Evolutionary conservation across 2,329 filamentous ascomycete genomes (phyloP).

Genomic region (Neonectria hederae): DNA sequence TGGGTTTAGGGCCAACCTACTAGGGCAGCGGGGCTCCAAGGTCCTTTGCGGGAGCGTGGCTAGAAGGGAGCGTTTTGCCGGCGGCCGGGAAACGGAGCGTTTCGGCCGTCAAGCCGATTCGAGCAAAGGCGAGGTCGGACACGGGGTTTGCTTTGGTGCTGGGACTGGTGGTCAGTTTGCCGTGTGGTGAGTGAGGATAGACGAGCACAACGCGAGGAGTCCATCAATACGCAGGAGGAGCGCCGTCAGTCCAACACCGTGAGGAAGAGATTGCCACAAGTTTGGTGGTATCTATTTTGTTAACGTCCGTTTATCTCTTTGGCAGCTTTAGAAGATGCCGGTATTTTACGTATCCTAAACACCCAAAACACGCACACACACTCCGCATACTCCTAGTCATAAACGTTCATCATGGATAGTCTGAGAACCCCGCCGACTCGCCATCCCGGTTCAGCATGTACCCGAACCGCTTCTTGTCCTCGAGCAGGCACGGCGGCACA

Average conservation of each 20-base stretch:
- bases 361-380: not conserved
- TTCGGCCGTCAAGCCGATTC: constrained; percentile 1
- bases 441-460: constrained; percentile 60
- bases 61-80: not conserved
- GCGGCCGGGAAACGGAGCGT: constrained; percentile 4
- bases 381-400: constrained; percentile 7
- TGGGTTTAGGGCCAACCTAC: constrained; percentile 17
- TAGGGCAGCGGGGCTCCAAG: constrained; percentile 12
- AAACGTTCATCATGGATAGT: constrained; percentile 49
- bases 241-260: not conserved
- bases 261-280: not conserved
- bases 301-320: not conserved
- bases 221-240: not conserved
- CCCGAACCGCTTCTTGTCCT: constrained; percentile 51
- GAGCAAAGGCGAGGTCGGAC: not conserved
- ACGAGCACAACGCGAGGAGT: not conserved
- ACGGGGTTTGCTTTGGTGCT: not conserved
- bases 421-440: constrained; percentile 57
- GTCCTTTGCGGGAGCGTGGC: constrained; percentile 2
- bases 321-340: not conserved
- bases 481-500: constrained; percentile 59
- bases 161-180: not conserved
- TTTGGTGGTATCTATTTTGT: constrained; percentile 1
- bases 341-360: constrained; percentile 5
- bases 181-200: not conserved